These are phyloP conservation scores for Brassica nigra DNA, from an alignment of 345 rosid genomes.

Conservation along the genomic window DNA sequence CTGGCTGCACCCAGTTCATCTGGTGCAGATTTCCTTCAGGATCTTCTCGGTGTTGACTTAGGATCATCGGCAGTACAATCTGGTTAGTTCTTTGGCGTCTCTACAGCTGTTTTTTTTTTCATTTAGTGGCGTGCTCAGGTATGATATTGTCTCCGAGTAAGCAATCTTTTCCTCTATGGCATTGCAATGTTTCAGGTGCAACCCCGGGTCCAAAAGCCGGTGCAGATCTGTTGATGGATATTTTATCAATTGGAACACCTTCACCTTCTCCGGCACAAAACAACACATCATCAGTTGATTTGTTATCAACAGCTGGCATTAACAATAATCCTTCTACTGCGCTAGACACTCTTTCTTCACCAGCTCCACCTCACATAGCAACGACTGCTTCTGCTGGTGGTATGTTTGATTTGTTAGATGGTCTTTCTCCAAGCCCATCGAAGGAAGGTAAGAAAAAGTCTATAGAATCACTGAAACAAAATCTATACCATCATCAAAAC, in stretches of 20 bases:
- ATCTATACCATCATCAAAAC: slow-evolving; percentile 24
- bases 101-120: background rate
- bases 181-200: slow-evolving; percentile 44
- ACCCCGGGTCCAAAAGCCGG: slow-evolving; percentile 71
- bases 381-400: slow-evolving; percentile 50
- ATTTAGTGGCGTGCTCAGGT: background rate
- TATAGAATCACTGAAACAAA: slow-evolving; percentile 2
- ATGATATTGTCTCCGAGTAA: slow-evolving; percentile 3
- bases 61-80: slow-evolving; percentile 54
- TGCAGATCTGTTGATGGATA: slow-evolving; percentile 82
- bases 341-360: slow-evolving; percentile 56
- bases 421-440: slow-evolving; percentile 63
- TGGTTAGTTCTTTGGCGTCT: slow-evolving; percentile 54
- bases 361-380: slow-evolving; percentile 46
- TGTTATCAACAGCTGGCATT: slow-evolving; percentile 56
- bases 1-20: slow-evolving; percentile 78
- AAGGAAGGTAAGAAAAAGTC: slow-evolving; percentile 54
- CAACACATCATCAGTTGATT: slow-evolving; percentile 57
- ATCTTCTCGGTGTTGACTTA: slow-evolving; percentile 88
- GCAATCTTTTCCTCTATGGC: background rate
- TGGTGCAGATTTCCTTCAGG: slow-evolving; percentile 84
- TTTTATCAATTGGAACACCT: slow-evolving; percentile 79
- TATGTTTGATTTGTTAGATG: slow-evolving; percentile 86
- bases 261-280: slow-evolving; percentile 60
- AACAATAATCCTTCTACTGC: slow-evolving; percentile 46